Percentiles rank a stretch among this genome's conserved stretches.
phyloP scores from a whole-genome alignment of 495 filamentous ascomycete genomes.

The Choiromyces venosus region DNA sequence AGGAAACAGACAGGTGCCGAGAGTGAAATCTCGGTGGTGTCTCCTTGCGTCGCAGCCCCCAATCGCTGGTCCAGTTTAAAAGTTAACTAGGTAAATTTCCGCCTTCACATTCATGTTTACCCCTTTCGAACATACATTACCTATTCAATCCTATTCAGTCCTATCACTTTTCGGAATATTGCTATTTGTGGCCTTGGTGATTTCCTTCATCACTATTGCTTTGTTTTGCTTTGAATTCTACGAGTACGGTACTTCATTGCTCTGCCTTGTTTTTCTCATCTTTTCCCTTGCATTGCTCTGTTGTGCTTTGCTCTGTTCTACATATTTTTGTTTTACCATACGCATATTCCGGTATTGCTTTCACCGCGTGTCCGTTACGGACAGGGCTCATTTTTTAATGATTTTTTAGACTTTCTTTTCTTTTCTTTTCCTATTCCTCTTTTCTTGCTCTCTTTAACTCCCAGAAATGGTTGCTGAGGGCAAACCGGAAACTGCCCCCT shows the following conservation, averaged over 20 bases:
- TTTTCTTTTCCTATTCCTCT: constrained; percentile 16
- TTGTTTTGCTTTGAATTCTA: neutral
- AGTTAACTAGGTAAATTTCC: constrained; percentile 9
- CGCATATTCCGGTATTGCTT: constrained; percentile 13
- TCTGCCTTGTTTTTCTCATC: neutral
- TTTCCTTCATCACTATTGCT: neutral
- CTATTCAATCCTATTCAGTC: neutral
- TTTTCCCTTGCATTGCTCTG: neutral
- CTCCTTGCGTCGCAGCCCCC: constrained; percentile 38
- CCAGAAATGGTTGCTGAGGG: constrained; percentile 21
- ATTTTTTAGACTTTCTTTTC: constrained; percentile 20
- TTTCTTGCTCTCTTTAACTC: neutral
- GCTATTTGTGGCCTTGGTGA: constrained; percentile 2
- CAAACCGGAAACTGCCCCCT: constrained; percentile 39
- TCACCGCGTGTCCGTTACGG: constrained; percentile 7
- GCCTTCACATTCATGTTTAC: neutral
- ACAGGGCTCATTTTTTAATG: constrained; percentile 18
- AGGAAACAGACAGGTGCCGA: neutral
- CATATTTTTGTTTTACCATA: constrained; percentile 25
- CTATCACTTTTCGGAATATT: neutral
- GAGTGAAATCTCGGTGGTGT: constrained; percentile 17
- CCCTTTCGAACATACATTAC: neutral
- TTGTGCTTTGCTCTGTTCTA: constrained; percentile 6
- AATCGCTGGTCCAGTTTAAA: constrained; percentile 30
- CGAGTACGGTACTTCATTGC: constrained; percentile 2